Base-by-base conservation (phyloP, 306 rosid genomes). In the Quercus wislizeni region DNA sequence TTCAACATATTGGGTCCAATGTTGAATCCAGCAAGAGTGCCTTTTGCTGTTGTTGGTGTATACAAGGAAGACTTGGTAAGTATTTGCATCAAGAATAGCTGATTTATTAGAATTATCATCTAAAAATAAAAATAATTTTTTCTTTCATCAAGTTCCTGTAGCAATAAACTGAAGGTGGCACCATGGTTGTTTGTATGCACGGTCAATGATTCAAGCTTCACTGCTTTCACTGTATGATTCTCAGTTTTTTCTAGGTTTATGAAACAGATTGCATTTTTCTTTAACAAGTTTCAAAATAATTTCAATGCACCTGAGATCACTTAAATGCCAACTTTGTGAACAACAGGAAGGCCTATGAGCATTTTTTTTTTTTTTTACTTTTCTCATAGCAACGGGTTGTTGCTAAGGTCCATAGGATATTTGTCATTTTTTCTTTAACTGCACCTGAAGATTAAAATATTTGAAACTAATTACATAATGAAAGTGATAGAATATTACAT, bases 11-110 rank as follows among this genome's bases (percentile, higher is more conserved):
- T 95, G 91, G 98, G 99, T 71, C 98, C 99, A 18, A 71, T 93
- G 98, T 85, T 95, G 83, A 95, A 95, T 87, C 99, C 99, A 57
- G 97, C 99, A 15, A 80, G 83, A 75, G 98, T 92, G 27, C 86
- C 94, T 56, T 95, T 63, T 74, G 99, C 99, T 14, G 99, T 95
- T 83, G 99, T 95, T 52, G 99, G 99, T 12, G 99, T 95, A 64
- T 95, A 90, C 82, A 35, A 83, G 2, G 94, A 93, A 78, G 92
- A 91, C 72, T 81, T 95, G 86, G 99, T 95, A 83, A 83, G 75
- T 41, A 25, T 71, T 33, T 69, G n/a, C 55, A 78, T 55, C 9
- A 43, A 73, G 31, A 65, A 12, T 51, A 11, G 74, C 6, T 33
- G 20, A 15, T 5, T 17, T 25, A 56, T 18, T 5, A 30, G 27